Conservation (phyloP, 2,329 filamentous ascomycete species). For the Hirsutella thompsonii region DNA sequence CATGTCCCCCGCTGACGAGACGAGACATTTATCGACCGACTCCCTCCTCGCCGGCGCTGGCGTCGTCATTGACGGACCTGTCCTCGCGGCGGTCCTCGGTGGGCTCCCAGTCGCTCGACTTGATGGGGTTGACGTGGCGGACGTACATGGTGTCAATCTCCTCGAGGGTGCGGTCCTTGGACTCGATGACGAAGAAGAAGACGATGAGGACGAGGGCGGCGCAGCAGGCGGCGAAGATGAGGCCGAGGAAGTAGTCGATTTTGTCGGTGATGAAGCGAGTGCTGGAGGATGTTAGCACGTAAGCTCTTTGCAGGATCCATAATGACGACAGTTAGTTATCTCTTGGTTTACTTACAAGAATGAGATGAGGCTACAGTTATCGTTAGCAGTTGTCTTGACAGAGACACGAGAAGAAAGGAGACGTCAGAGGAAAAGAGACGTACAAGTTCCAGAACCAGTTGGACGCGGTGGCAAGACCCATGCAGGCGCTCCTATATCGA, state of each 20-base stretch:
- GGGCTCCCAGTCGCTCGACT: constrained; percentile 19
- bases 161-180: constrained; percentile 57
- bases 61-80: not conserved
- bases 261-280: constrained; percentile 61
- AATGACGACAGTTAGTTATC: too few species aligned
- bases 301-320: not conserved
- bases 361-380: constrained; percentile 21
- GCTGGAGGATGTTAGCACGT: constrained; percentile 14
- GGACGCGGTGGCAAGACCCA: constrained; percentile 41
- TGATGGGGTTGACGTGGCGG: constrained; percentile 34
- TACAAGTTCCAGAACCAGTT: constrained; percentile 57
- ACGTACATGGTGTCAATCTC: constrained; percentile 70
- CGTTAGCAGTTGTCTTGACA: constrained; percentile 4
- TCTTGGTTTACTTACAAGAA: constrained; percentile 26
- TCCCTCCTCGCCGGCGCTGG: not conserved
- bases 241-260: constrained; percentile 58
- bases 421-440: constrained; percentile 1
- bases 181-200: constrained; percentile 67
- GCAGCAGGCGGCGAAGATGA: constrained; percentile 59
- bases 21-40: not conserved
- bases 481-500: constrained; percentile 38
- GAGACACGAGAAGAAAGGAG: not conserved
- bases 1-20: not conserved
- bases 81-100: constrained; percentile 3
- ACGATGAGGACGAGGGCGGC: constrained; percentile 50